phyloP scores from a whole-genome alignment of 495 filamentous ascomycete species.

The Echria macrotheca region DNA sequence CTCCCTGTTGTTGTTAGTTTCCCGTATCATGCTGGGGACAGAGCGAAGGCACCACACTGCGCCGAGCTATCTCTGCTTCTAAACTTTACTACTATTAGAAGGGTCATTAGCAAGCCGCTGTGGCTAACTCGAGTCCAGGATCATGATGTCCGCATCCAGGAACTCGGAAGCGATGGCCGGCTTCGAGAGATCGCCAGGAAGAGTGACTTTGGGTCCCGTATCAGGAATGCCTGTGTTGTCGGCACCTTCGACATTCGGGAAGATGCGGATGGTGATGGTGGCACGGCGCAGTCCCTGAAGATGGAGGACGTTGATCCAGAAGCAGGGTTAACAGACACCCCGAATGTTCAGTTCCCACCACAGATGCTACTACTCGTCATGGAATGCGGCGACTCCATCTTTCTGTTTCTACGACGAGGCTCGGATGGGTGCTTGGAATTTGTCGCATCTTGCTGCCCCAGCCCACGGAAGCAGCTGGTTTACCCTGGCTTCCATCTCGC shows the following conservation, averaged over 20 bases:
- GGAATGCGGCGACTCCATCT: constrained; percentile 61
- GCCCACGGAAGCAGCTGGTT: constrained; percentile 42
- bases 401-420: constrained; percentile 56
- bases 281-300: constrained; percentile 18
- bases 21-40: no score
- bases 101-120: no score
- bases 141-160: constrained; percentile 64
- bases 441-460: constrained; percentile 52
- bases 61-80: constrained; percentile 13
- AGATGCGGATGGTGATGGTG: constrained; percentile 10
- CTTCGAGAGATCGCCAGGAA: constrained; percentile 68
- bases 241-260: constrained; percentile 32
- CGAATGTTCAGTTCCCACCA: no score
- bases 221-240: constrained; percentile 59
- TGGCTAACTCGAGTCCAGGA: constrained; percentile 43
- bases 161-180: constrained; percentile 54
- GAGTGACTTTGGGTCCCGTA: constrained; percentile 66
- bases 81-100: constrained; percentile 1
- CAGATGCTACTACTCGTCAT: constrained; percentile 72
- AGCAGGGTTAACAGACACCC: no score
- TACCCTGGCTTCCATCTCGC: constrained; percentile 70
- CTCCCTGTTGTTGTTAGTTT: no score
- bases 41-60: no score
- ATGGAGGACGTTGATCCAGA: constrained; percentile 27
- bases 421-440: constrained; percentile 49